These are phyloP conservation scores for Claviceps monticola DNA, from an alignment of 2,329 filamentous ascomycete genomes.

Conservation along the genomic window DNA sequence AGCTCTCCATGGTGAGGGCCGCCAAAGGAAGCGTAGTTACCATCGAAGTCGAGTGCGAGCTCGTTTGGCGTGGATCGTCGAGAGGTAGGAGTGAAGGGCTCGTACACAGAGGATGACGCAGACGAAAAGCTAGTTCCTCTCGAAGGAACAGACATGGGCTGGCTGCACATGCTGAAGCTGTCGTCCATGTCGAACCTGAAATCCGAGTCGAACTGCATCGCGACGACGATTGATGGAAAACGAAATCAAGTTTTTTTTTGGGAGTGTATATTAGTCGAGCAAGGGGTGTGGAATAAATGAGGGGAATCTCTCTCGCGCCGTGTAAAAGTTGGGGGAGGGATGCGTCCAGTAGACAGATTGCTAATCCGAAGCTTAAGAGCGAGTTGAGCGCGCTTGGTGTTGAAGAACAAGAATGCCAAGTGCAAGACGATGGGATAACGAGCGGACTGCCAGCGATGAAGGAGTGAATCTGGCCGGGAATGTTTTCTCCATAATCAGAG, in stretches of 20 bases:
- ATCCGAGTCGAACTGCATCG: slow-evolving; percentile 25
- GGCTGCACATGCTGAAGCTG: slow-evolving; percentile 23
- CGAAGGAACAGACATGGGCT: slow-evolving; percentile 22
- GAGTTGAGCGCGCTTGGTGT: background rate
- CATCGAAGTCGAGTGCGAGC: slow-evolving; percentile 24
- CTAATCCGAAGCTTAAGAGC: slow-evolving; percentile 1
- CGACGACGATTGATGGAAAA: slow-evolving; percentile 9
- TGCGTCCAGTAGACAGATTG: background rate
- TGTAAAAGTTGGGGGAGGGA: background rate
- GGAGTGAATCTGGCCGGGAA: slow-evolving; percentile 20
- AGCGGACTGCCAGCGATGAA: slow-evolving; percentile 4
- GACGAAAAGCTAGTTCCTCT: slow-evolving; percentile 26
- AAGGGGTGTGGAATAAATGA: slow-evolving; percentile 1
- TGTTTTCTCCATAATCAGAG: slow-evolving; percentile 16
- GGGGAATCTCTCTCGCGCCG: slow-evolving; percentile 1
- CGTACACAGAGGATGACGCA: slow-evolving; percentile 24
- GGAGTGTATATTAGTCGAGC: background rate
- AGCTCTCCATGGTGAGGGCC: slow-evolving; percentile 18
- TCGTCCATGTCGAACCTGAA: slow-evolving; percentile 27
- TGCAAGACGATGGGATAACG: background rate
- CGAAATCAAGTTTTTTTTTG: background rate
- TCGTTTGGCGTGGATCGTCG: slow-evolving; percentile 29
- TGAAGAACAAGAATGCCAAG: slow-evolving; percentile 3
- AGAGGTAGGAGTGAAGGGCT: slow-evolving; percentile 30
- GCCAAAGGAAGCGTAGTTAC: slow-evolving; percentile 14